Base-by-base conservation (phyloP, 345 rosid genomes). In the Sonneratia alba region DNA sequence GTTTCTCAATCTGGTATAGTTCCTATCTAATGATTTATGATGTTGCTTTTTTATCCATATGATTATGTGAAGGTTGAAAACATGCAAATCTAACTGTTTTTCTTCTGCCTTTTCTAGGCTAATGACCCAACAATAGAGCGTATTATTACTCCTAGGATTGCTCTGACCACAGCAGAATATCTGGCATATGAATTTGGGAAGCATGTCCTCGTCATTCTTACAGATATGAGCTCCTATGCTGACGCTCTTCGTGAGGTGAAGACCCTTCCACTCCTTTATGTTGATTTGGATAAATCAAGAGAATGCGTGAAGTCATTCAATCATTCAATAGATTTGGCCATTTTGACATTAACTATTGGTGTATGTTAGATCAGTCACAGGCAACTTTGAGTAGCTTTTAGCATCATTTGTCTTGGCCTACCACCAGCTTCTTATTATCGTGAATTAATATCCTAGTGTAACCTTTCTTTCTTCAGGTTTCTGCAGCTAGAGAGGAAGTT, bases 401-500 rank as follows among this genome's bases (percentile, higher is more conserved):
- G 12, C 10, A 42, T 42, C 45, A 42, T 4, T 42, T 42, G 45
- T 42, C 45, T 57, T 37, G 45, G 36, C 40, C 38, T 51, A 21
- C 14, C 21, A 34, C 66, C 59, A 40, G 7, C 64, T 62, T 45
- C 40, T 21, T 19, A 24, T 72, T n/a, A 32, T 49, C 51, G 48
- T 51, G 21, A 68, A 40, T 57, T 36, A 36, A 21, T 74, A 34
- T 74, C 48, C 59, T 16, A 61, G 57, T 34, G 27, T 66, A 72
- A 72, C 21, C 72, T 55, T 59, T 42, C 53, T 42, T 78, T 57
- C 27, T 86, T 67, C 86, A 96, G 99, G 98, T 96, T 34, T 96
- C 98, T 72, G 99, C 99, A 85, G 99, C 99, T 49, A 80, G 99
- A 71, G 99, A 96, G 74, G 99, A 92, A 87, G 99, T 96, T 3